Evolutionary conservation across 176 grass and related monocot species (phyloP), one percentile per base, ranked within the genome.

Genomic region (Oryza punctata): DNA sequence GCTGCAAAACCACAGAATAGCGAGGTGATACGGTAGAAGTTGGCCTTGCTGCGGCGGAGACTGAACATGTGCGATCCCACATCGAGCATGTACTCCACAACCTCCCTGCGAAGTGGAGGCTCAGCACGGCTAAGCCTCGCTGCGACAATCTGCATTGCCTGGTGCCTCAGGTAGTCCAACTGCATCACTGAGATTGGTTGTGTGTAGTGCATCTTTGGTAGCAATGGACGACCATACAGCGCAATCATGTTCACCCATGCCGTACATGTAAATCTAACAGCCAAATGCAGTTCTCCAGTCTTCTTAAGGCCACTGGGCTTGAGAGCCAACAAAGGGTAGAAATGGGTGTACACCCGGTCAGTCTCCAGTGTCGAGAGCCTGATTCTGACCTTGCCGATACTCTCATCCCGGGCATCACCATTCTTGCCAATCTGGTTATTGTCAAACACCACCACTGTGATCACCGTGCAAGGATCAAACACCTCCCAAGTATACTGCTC

Each of bases 401-500:
- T 67, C 81, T 93, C 84, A 81, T 98, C 95, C 49, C 82, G 82
- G 61, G 46, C 76, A 33, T 89, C 89, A 0, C 81, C 92, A 28
- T 93, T 93, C 72, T 90, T 85, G 80, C 69, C 78, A 30, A 94
- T 74, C 46, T 98, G 95, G 11, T 80, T 80, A 32, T 98, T 98
- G 77, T 98, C 95, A 11, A 98, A 98, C 23, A 95, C 95, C 3
- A 90, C 92, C 19, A 98, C 80, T 1, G 95, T 95, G 52, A 98
- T 78, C 16, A 98, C 92, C 10, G 96, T 98, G 82, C 92, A 98
- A 1, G 95, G 95, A 77, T 98, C 95, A 13, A 93, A 98, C 12
- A 98, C 95, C 88, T 98, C 95, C 95, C 95, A 98, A 1, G 92
- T 98, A 75, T 95, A 95, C 78, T 98, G 95, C 84, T 98, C 95